phyloP scores from a whole-genome alignment of 2,329 filamentous ascomycete genomes.

The Macrophomina pseudophaseolina region DNA sequence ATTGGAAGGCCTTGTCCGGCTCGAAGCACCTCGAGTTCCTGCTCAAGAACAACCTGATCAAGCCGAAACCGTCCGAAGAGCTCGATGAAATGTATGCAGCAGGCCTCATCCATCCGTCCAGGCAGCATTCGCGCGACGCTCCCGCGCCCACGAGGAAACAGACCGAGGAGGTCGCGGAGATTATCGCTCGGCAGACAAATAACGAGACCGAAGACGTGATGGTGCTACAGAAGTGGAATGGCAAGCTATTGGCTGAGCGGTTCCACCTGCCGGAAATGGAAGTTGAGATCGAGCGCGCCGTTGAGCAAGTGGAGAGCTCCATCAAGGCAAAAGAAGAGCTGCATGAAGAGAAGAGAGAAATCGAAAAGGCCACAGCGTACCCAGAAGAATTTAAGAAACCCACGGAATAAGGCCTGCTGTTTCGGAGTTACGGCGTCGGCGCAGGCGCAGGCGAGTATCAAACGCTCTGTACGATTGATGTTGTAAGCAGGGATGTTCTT shows the following conservation, averaged over 20 bases:
- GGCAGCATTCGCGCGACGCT: conserved; percentile 46
- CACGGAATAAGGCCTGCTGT: neutral
- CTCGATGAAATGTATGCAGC: conserved; percentile 77
- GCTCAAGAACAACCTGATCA: conserved; percentile 69
- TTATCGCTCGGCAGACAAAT: conserved; percentile 47
- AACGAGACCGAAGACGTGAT: conserved; percentile 52
- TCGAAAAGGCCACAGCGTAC: conserved; percentile 40
- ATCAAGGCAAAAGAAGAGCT: conserved; percentile 48
- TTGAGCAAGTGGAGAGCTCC: conserved; percentile 55
- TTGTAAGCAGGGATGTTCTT: conserved; percentile 11
- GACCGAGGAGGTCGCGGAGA: conserved; percentile 43
- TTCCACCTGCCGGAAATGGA: conserved; percentile 58
- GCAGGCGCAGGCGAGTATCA: conserved; percentile 17
- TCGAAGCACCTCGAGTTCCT: conserved; percentile 86
- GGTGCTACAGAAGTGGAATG: conserved; percentile 57
- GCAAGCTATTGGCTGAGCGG: conserved; percentile 56
- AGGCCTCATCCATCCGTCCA: conserved; percentile 52
- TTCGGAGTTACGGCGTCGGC: conserved; percentile 2
- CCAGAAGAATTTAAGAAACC: conserved; percentile 12
- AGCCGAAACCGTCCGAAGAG: conserved; percentile 68
- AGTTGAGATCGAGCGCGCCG: conserved; percentile 59
- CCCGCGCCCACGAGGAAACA: conserved; percentile 44
- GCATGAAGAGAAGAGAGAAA: conserved; percentile 43
- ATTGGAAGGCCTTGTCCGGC: conserved; percentile 70
- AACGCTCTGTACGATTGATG: conserved; percentile 17